phyloP scores from a whole-genome alignment of 495 filamentous ascomycete species.

The Neurospora sp. region DNA sequence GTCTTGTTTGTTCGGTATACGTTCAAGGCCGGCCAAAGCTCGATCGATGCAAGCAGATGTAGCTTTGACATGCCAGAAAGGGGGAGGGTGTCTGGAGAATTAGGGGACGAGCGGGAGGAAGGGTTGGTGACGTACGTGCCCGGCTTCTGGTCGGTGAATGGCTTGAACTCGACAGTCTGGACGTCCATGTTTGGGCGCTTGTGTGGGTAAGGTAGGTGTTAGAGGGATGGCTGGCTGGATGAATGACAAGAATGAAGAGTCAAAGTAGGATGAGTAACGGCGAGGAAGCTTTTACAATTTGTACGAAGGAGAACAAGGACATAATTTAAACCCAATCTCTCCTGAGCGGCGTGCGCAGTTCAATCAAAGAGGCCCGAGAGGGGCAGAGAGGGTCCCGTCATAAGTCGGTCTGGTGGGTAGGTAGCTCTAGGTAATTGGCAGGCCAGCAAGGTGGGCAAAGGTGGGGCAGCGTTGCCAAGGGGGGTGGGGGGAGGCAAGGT shows the following conservation, averaged over 20 bases:
- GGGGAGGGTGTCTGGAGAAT: conserved; percentile 12
- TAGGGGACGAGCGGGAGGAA: conserved; percentile 11
- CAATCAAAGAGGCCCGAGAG: neutral
- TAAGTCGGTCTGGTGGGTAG: neutral
- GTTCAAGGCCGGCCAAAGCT: neutral
- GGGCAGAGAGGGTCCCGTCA: neutral
- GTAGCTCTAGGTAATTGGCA: neutral
- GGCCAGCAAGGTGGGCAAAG: neutral
- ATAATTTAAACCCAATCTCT: neutral
- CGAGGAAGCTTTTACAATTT: neutral
- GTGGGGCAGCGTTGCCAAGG: neutral
- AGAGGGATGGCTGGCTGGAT: neutral
- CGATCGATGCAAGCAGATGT: neutral
- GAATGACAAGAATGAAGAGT: neutral
- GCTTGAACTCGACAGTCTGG: conserved; percentile 62
- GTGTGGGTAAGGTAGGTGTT: neutral
- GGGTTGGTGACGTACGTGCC: conserved; percentile 70
- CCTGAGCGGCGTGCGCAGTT: neutral
- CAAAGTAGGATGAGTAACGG: neutral
- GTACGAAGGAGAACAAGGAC: neutral
- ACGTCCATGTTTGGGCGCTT: conserved; percentile 47
- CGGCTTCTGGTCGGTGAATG: conserved; percentile 93
- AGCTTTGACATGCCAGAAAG: neutral
- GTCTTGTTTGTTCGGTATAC: neutral
- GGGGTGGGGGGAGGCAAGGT: neutral